Base-by-base conservation (phyloP, 169 alveolate genomes). In the Cytauxzoon felis region DNA sequence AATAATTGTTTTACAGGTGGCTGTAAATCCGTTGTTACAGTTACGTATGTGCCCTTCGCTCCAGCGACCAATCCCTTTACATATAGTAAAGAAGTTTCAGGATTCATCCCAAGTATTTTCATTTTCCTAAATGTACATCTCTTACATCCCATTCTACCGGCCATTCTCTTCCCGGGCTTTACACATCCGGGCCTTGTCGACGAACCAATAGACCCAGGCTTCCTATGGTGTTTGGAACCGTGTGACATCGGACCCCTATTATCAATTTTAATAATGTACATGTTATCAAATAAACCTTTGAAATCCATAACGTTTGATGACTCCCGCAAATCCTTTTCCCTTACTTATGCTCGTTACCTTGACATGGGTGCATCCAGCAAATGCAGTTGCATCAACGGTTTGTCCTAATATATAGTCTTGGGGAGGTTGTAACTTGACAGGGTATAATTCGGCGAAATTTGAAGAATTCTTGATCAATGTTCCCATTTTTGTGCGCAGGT, bases 51-150 rank as follows among this genome's bases (percentile, higher is more conserved):
- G 16, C 94, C 94, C 52, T 88, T 64, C 32, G 90, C 70, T n/a
- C 98, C 98, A 7, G 98, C 97, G 34, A 93, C 95, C 16, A 90
- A 67, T 0, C 97, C 98, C 72, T 87, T 91, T 13, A 95, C 87
- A 62, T 88, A 83, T 48, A 95, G 69, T 26, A 93, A 80, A 33
- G 91, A 87, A 49, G 94, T 87, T 58, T 82, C 95, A 34, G 89
- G 91, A 87, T 95, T 96, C 21, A 95, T 69, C 19, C 95, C 97
- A 24, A 93, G 82, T 19, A 95, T 88, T 69, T 81, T 81, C 30
- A 90, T 56, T 34, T 76, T 87, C 3, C 89, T 59, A 71, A 87
- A 82, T 13, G 96, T 94, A 40, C 90, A 78, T 30, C 45, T 72
- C 63, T 87, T 88, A 36, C 83, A 73, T 13, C 98, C 97, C 73